Evolutionary conservation across 2,329 filamentous ascomycete genomes (phyloP), one percentile per base, ranked within the genome.

Genomic region (Ramularia endophylla): DNA sequence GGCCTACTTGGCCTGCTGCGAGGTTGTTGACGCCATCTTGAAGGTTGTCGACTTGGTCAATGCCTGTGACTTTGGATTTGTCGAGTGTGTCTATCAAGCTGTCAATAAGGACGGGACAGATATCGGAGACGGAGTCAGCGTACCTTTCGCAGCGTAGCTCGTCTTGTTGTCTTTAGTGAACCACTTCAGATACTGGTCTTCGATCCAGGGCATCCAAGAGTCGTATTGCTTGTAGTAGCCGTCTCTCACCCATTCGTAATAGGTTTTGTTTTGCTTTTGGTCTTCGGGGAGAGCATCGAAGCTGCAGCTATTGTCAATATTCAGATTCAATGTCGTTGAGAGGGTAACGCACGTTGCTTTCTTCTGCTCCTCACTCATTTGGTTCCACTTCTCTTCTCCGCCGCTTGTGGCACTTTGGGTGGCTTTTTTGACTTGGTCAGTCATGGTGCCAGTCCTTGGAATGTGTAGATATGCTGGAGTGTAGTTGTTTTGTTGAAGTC

Each of bases 161-260:
- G 81, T 76, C 65, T 87, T 86, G 72, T 87, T 87, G 58, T 86
- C 81, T 48, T 81, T 82, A 55, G 81, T 84, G 63, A 86, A 86
- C 71, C 77, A 86, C 38, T 73, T 71, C 19, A 87, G 72, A 60
- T 85, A 85, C 44, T 78, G 63, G 61, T 87, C 83, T 63, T 87
- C 83, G 42, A 86, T 68, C 83, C 83, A 87, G 1, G 83, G 83
- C 60, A 85, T 74, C 83, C 83, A 87, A 55, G 66, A 73, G 59
- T 87, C 81, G 64, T 87, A 86, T 62, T 86, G 79, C 40, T 75
- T 65, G 66, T 84, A 80, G 70, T 86, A 87, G 37, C 74, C 78
- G 42, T 79, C 64, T 59, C 73, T 77, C 46, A 73, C 62, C 73
- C 74, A 80, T 54, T 82, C 69, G 44, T 61, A 62, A 3, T 27